A percentile compares a stretch with the other conserved stretches of the same genome.
These are phyloP conservation scores for Daldinia caldariorum DNA, from an alignment of 495 filamentous ascomycete genomes.

Conservation along the genomic window DNA sequence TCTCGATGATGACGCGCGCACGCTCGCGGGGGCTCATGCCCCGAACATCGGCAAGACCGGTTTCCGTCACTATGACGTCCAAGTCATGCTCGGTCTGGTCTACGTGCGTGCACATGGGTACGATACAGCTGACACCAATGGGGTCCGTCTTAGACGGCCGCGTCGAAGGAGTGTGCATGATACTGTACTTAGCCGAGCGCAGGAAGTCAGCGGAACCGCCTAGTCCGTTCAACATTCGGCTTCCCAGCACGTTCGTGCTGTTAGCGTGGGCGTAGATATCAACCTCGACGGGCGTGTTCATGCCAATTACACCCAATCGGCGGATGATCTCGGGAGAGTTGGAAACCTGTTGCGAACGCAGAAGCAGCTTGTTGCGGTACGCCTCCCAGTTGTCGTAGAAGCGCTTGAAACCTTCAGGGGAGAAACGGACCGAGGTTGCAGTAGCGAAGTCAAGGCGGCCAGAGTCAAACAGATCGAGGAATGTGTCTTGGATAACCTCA, in stretches of 20 bases:
- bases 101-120: constrained; percentile 92
- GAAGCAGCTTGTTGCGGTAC: constrained; percentile 84
- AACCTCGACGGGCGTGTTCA: constrained; percentile 95
- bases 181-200: constrained; percentile 82
- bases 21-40: constrained; percentile 83
- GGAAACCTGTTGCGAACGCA: constrained; percentile 86
- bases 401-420: constrained; percentile 88
- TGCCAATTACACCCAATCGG: constrained; percentile 86
- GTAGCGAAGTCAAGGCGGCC: constrained; percentile 92
- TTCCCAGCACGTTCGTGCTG: constrained; percentile 90
- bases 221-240: constrained; percentile 90
- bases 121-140: constrained; percentile 84
- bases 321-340: constrained; percentile 97
- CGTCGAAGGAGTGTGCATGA: constrained; percentile 91
- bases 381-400: constrained; percentile 88
- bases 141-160: constrained; percentile 86
- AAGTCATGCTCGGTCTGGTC: constrained; percentile 94
- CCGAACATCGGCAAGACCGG: constrained; percentile 86
- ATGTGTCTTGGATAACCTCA: constrained; percentile 91
- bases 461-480: constrained; percentile 93
- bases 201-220: constrained; percentile 92
- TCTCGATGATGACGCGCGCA: constrained; percentile 85
- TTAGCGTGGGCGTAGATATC: constrained; percentile 96
- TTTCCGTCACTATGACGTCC: constrained; percentile 87
- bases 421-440: constrained; percentile 91